phyloP scores from a whole-genome alignment of 163 green algal genomes.

The Chlamydomonas reinhardtii region DNA sequence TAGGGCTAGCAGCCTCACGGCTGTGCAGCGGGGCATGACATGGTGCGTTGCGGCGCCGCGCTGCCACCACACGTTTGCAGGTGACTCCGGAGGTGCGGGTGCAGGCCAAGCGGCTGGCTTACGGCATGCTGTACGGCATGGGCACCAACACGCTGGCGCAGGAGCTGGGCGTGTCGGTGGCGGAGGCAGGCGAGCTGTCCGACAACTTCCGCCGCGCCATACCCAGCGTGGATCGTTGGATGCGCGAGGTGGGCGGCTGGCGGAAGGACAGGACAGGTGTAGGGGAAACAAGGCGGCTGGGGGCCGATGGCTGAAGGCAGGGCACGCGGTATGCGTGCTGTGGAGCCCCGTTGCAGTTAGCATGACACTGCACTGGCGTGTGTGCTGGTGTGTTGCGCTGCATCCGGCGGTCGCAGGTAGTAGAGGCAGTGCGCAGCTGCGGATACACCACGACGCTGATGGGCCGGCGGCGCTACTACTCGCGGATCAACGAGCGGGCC shows the following conservation, averaged over 20 bases:
- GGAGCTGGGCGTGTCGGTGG: slow-evolving; percentile 62
- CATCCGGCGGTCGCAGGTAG: slow-evolving; percentile 7
- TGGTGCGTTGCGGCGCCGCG: too few relatives aligned
- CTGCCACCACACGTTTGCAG: slow-evolving; percentile 30
- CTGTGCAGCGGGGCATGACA: too few relatives aligned
- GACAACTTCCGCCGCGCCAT: slow-evolving; percentile 63
- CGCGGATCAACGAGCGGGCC: slow-evolving; percentile 51
- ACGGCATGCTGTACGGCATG: slow-evolving; percentile 93
- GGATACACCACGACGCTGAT: slow-evolving; percentile 70
- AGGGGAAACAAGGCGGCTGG: not conserved
- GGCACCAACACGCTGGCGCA: slow-evolving; percentile 71
- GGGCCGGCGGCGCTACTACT: slow-evolving; percentile 73
- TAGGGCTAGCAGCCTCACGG: too few relatives aligned
- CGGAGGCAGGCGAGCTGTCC: slow-evolving; percentile 48
- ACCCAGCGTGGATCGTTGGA: slow-evolving; percentile 41
- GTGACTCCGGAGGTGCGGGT: slow-evolving; percentile 67
- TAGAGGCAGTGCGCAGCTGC: slow-evolving; percentile 40
- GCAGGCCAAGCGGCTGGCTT: slow-evolving; percentile 83
- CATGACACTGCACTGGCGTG: too few relatives aligned
- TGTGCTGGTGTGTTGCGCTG: too few relatives aligned
- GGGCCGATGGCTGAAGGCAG: not conserved
- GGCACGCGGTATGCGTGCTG: not conserved
- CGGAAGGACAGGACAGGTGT: not conserved
- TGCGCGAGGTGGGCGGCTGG: slow-evolving; percentile 9
- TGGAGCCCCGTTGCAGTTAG: too few relatives aligned